A percentile compares a stretch with the other conserved stretches of the same genome.
These are phyloP conservation scores for Eucalyptus sp. DNA, from an alignment of 345 rosid genomes.

Conservation along the genomic window DNA sequence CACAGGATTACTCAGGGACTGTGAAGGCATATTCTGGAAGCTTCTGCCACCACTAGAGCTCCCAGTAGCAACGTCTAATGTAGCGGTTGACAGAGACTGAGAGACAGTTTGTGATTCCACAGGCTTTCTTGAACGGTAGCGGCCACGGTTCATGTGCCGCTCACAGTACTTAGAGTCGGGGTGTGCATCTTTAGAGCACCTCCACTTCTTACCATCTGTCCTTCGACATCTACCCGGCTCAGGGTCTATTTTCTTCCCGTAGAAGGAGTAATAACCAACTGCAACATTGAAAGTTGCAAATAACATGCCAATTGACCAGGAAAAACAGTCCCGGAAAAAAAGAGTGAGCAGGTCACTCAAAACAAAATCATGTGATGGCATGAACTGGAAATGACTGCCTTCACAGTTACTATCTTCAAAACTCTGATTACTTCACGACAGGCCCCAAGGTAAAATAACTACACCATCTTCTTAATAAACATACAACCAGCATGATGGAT, in stretches of 20 bases:
- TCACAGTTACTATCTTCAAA: not conserved
- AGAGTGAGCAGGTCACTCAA: not conserved
- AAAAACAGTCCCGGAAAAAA: not conserved
- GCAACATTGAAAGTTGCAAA: not conserved
- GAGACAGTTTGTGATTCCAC: conserved; percentile 35
- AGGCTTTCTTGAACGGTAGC: conserved; percentile 58
- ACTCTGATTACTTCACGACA: not conserved
- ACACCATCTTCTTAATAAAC: not conserved
- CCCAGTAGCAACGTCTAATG: conserved; percentile 3
- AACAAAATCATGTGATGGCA: not conserved
- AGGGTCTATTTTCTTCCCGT: conserved; percentile 67
- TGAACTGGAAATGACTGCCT: not conserved
- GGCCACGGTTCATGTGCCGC: conserved; percentile 44
- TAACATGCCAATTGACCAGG: not conserved
- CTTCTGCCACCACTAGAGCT: conserved; percentile 8
- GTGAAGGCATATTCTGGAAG: conserved; percentile 2
- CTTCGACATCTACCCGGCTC: conserved; percentile 86
- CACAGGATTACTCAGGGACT: conserved; percentile 1
- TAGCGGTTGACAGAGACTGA: conserved; percentile 14
- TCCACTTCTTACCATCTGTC: conserved; percentile 90
- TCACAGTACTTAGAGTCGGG: conserved; percentile 53
- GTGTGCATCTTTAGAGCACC: conserved; percentile 85
- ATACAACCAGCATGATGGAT: not conserved
- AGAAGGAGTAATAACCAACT: conserved; percentile 24
- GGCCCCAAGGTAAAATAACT: not conserved